Evolutionary conservation across 1,284 basidiomycete genomes (phyloP).

Genomic region (Ustilago lituana): DNA sequence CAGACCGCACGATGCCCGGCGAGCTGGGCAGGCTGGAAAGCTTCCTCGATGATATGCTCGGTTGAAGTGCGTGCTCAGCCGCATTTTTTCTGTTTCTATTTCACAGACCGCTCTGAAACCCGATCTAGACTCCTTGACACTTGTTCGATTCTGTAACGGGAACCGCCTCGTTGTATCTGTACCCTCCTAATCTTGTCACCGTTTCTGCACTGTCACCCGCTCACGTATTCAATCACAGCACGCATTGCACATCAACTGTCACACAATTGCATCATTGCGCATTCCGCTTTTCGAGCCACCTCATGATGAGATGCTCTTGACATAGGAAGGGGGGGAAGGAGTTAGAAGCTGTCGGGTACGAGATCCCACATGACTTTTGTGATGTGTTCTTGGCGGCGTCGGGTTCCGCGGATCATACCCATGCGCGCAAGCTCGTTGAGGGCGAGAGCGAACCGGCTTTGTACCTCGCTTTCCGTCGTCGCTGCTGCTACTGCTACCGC

Average conservation of each 20-base stretch:
- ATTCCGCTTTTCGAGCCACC: too few relatives aligned
- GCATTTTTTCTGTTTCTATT: too few relatives aligned
- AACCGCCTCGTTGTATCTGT: conserved; percentile 3
- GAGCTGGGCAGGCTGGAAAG: conserved; percentile 37
- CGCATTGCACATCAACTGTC: neutral
- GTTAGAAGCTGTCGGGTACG: conserved; percentile 29
- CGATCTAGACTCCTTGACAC: too few relatives aligned
- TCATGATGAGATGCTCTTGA: too few relatives aligned
- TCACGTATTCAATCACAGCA: neutral
- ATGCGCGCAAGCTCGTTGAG: conserved; percentile 60
- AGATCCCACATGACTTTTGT: conserved; percentile 62
- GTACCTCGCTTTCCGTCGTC: conserved; percentile 26
- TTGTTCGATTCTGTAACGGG: too few relatives aligned
- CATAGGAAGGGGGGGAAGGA: too few relatives aligned
- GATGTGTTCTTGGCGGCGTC: conserved; percentile 59
- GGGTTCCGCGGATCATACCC: conserved; percentile 58
- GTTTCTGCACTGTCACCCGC: too few relatives aligned
- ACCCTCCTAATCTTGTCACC: too few relatives aligned
- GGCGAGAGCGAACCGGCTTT: conserved; percentile 58
- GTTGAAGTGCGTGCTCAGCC: conserved; percentile 6
- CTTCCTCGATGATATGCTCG: conserved; percentile 50
- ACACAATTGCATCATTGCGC: too few relatives aligned
- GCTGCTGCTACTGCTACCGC: neutral
- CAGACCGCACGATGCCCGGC: conserved; percentile 21
- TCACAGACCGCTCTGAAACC: too few relatives aligned